phyloP scores from a whole-genome alignment of 768 basidiomycete species.

The Russula earlei region DNA sequence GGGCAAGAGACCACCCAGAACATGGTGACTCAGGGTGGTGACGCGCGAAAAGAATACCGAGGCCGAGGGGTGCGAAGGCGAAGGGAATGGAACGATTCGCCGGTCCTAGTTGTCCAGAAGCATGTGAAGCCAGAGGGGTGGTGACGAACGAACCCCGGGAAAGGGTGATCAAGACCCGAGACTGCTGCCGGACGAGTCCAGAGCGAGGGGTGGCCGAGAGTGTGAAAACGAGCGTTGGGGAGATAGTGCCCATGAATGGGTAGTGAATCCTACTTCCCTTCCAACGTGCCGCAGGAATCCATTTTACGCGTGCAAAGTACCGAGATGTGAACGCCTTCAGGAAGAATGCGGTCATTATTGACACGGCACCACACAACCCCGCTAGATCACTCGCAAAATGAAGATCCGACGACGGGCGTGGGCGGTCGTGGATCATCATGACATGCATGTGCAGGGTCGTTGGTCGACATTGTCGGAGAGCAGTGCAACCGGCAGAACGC shows the following conservation, averaged over 20 bases:
- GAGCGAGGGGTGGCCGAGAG: neutral
- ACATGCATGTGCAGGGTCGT: neutral
- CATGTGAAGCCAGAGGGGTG: slow-evolving; percentile 9
- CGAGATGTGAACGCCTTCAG: slow-evolving; percentile 9
- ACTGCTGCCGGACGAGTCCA: neutral
- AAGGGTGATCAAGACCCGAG: neutral
- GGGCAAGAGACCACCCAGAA: neutral
- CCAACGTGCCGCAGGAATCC: slow-evolving; percentile 2
- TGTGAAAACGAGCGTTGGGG: slow-evolving; percentile 1
- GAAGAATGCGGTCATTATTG: slow-evolving; percentile 4
- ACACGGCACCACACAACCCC: no score
- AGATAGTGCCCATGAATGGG: slow-evolving; percentile 10
- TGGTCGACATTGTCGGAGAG: slow-evolving; percentile 2
- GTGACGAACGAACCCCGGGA: slow-evolving; percentile 5
- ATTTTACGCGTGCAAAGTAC: slow-evolving; percentile 10
- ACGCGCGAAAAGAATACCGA: slow-evolving; percentile 3
- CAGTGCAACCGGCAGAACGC: neutral
- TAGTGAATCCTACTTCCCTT: slow-evolving; percentile 9
- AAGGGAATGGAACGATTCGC: neutral
- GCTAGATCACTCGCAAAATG: neutral
- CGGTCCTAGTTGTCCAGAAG: slow-evolving; percentile 16
- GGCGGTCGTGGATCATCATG: slow-evolving; percentile 8
- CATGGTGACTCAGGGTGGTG: slow-evolving; percentile 7
- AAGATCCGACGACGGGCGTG: slow-evolving; percentile 9
- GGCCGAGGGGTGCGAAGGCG: slow-evolving; percentile 11